A percentile compares a stretch with the other conserved stretches of the same genome.
Conservation (phyloP, 805 yeast genomes). For the Candida maltosa region DNA sequence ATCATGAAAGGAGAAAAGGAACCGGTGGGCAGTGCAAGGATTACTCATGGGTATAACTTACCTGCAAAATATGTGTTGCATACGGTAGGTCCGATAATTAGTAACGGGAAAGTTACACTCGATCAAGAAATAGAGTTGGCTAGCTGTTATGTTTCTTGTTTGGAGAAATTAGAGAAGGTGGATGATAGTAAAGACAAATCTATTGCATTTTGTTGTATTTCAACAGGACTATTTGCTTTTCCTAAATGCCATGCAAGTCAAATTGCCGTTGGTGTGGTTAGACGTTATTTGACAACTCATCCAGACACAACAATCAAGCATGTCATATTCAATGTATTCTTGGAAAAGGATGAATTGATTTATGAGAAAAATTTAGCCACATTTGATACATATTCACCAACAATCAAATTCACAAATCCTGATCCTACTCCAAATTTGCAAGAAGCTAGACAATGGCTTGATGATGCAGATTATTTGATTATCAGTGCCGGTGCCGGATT, state of each 20-base stretch:
- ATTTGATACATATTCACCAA: neutral
- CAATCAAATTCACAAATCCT: neutral
- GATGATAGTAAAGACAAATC: conserved; percentile 1
- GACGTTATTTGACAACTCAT: neutral
- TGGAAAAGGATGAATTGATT: conserved; percentile 1
- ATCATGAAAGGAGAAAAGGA: conserved; percentile 5
- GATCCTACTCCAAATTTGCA: neutral
- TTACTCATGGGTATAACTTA: conserved; percentile 5
- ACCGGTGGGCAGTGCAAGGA: conserved; percentile 2
- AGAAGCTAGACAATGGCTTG: neutral
- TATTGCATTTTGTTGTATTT: conserved; percentile 5
- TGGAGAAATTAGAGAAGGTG: conserved; percentile 1
- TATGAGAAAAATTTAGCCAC: neutral
- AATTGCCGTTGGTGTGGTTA: conserved; percentile 3
- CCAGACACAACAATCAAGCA: conserved; percentile 1
- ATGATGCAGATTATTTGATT: conserved; percentile 1
- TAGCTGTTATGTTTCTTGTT: conserved; percentile 3
- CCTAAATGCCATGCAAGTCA: conserved; percentile 2
- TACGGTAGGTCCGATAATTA: conserved; percentile 6
- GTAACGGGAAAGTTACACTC: neutral
- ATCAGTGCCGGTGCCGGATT: conserved; percentile 8
- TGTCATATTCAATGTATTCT: conserved; percentile 6
- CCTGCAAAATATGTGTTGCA: conserved; percentile 3
- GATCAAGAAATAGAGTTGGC: conserved; percentile 1
- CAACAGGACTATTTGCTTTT: conserved; percentile 6